Conservation (phyloP, 768 basidiomycete genomes). For the Favolaschia claudopus region DNA sequence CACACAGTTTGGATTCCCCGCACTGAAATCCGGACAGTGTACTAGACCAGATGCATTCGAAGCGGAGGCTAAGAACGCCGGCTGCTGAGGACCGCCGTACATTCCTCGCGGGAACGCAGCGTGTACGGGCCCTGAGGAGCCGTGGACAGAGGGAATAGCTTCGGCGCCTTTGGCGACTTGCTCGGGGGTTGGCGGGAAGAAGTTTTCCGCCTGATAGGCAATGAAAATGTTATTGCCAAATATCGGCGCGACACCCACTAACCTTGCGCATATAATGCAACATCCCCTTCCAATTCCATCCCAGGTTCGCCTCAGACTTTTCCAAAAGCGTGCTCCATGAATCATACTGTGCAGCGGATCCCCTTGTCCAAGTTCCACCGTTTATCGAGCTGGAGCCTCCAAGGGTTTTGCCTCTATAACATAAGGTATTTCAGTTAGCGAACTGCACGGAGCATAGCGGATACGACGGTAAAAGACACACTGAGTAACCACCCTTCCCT, state of each 20-base stretch:
- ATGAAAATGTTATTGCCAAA: neutral
- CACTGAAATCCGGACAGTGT: conserved; percentile 57
- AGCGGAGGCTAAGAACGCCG: conserved; percentile 3
- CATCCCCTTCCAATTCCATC: conserved; percentile 14
- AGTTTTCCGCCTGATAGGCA: conserved; percentile 7
- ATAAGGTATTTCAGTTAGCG: neutral
- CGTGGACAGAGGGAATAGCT: conserved; percentile 3
- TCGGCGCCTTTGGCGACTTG: conserved; percentile 13
- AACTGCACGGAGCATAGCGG: neutral
- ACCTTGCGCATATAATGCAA: conserved; percentile 17
- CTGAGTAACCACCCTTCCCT: conserved; percentile 49
- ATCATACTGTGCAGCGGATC: conserved; percentile 53
- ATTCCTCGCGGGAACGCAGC: conserved; percentile 16
- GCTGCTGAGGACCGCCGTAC: conserved; percentile 13
- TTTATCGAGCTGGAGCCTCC: conserved; percentile 58
- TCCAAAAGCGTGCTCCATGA: conserved; percentile 47
- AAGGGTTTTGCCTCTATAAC: conserved; percentile 53
- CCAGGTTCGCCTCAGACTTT: neutral
- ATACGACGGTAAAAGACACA: conserved; percentile 28
- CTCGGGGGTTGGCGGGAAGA: conserved; percentile 10
- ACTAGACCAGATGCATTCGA: conserved; percentile 46
- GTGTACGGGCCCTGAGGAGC: conserved; percentile 4
- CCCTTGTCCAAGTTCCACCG: conserved; percentile 55
- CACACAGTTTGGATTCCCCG: conserved; percentile 61
- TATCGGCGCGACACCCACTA: neutral